phyloP scores from a whole-genome alignment of 192 early-diverging fungal genomes.

The Chytriomyces sp. region DNA sequence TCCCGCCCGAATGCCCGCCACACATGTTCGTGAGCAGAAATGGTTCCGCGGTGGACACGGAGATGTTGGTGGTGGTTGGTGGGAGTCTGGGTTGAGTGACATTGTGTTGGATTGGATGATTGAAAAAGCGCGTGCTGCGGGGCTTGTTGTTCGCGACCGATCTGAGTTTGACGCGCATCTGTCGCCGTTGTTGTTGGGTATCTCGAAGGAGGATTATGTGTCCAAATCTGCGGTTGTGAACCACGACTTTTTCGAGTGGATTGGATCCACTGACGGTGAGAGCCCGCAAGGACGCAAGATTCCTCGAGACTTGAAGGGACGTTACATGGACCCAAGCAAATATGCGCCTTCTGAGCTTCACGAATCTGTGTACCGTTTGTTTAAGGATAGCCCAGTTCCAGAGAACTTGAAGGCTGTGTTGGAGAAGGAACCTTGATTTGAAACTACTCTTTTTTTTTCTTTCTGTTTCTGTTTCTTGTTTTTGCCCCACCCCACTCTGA shows the following conservation, averaged over 20 bases:
- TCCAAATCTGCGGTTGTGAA: neutral
- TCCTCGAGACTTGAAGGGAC: conserved; percentile 18
- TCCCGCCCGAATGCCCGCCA: neutral
- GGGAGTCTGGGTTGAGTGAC: conserved; percentile 26
- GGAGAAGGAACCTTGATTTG: neutral
- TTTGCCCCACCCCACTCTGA: neutral
- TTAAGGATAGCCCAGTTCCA: conserved; percentile 8
- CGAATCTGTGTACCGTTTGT: conserved; percentile 6
- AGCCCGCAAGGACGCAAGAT: conserved; percentile 14
- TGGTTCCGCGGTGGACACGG: conserved; percentile 36
- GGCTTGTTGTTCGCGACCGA: neutral
- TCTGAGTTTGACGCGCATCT: neutral
- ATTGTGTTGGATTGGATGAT: conserved; percentile 37
- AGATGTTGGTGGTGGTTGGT: conserved; percentile 42
- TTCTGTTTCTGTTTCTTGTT: neutral
- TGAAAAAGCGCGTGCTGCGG: conserved; percentile 29
- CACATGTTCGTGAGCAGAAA: conserved; percentile 13
- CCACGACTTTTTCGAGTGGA: conserved; percentile 17
- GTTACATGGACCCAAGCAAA: conserved; percentile 7
- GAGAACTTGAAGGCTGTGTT: conserved; percentile 18
- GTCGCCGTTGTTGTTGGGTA: conserved; percentile 15
- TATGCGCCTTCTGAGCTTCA: neutral
- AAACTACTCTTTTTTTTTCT: neutral
- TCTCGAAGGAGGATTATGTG: neutral
- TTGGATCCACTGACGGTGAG: neutral